phyloP scores from a whole-genome alignment of 23 red algal genomes.

The Gracilariopsis chorda region DNA sequence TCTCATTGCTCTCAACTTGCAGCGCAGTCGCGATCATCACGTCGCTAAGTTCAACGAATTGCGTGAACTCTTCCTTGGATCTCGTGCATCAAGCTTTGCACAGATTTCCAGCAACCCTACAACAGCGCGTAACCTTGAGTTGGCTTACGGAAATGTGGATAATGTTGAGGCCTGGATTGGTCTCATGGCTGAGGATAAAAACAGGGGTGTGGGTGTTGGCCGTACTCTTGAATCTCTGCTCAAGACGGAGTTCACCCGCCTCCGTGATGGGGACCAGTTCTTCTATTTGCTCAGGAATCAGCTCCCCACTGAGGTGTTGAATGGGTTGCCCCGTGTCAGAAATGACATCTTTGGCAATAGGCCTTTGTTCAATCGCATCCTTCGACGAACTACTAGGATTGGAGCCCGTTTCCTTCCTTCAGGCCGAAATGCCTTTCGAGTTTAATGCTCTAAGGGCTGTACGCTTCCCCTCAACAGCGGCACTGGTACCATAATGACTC shows the following conservation, averaged over 20 bases:
- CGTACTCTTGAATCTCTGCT: constrained; percentile 14
- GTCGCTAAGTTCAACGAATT: constrained; percentile 47
- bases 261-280: constrained; percentile 65
- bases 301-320: background rate
- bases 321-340: background rate
- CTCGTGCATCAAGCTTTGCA: background rate
- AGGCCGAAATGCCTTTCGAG: background rate
- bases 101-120: constrained; percentile 34
- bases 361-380: background rate
- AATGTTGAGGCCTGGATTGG: constrained; percentile 54
- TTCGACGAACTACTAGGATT: background rate
- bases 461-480: too few relatives aligned
- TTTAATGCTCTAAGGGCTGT: too few relatives aligned
- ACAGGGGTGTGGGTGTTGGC: constrained; percentile 34
- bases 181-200: constrained; percentile 49
- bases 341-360: background rate
- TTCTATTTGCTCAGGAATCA: constrained; percentile 40
- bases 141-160: constrained; percentile 34
- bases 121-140: background rate
- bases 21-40: constrained; percentile 66
- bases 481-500: too few relatives aligned
- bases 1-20: constrained; percentile 68
- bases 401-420: background rate
- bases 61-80: constrained; percentile 31
- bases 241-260: constrained; percentile 34